These are phyloP conservation scores for Fusarium lyarnte DNA, from an alignment of 2,329 filamentous ascomycete genomes.

Conservation along the genomic window DNA sequence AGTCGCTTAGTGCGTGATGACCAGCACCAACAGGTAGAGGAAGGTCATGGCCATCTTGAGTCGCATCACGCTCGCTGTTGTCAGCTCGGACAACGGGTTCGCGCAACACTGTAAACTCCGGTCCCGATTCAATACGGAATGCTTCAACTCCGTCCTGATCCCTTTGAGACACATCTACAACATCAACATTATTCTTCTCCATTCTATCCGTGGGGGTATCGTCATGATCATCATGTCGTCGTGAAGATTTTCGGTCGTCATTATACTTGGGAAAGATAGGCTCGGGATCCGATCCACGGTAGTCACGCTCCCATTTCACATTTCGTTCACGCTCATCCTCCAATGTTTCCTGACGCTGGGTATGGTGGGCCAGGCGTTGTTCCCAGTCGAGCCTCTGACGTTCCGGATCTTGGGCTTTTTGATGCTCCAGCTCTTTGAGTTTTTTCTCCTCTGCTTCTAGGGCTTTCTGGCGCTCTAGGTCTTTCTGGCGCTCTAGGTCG, in stretches of 20 bases:
- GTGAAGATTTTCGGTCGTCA: conserved; percentile 46
- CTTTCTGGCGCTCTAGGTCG: conserved; percentile 34
- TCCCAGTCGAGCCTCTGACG: conserved; percentile 6
- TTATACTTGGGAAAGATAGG: conserved; percentile 42
- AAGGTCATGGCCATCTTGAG: conserved; percentile 43
- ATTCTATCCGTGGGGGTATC: conserved; percentile 43
- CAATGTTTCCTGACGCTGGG: conserved; percentile 27
- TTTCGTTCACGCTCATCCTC: conserved; percentile 32
- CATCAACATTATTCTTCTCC: conserved; percentile 40
- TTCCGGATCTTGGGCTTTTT: conserved; percentile 18
- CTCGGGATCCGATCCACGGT: conserved; percentile 46
- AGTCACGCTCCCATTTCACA: conserved; percentile 34
- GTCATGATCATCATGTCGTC: conserved; percentile 48
- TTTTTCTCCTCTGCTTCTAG: conserved; percentile 29
- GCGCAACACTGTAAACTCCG: conserved; percentile 42
- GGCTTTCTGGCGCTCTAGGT: conserved; percentile 33
- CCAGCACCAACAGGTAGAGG: conserved; percentile 43
- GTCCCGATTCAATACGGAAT: conserved; percentile 43
- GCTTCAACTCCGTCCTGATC: conserved; percentile 43
- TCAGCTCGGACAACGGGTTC: conserved; percentile 36
- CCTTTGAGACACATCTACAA: conserved; percentile 35
- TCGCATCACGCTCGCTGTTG: conserved; percentile 37
- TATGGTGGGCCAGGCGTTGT: conserved; percentile 9
- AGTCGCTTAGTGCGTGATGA: conserved; percentile 39
- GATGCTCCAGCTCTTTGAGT: conserved; percentile 36